Evolutionary conservation across 2,329 filamentous ascomycete genomes (phyloP).

Genomic region (Simplicillium sp.): DNA sequence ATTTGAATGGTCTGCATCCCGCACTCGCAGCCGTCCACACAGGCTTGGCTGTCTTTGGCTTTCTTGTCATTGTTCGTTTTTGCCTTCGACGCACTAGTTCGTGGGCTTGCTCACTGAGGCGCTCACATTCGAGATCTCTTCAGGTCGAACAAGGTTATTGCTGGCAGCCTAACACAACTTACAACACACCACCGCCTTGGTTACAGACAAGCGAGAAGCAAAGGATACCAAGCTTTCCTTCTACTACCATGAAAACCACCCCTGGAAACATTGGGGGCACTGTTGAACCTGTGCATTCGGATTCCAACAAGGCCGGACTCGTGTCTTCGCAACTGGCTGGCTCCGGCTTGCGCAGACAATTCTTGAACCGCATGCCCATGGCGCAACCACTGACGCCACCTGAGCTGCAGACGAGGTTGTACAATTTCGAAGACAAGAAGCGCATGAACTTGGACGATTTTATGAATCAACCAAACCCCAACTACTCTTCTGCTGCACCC

Average conservation of each 20-base stretch:
- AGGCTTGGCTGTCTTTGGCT: slow-evolving; percentile 4
- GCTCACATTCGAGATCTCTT: too few species aligned
- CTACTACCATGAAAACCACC: too few species aligned
- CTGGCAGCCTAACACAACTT: slow-evolving; percentile 15
- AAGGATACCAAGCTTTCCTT: too few species aligned
- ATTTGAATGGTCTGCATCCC: slow-evolving; percentile 5
- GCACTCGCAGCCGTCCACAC: slow-evolving; percentile 3
- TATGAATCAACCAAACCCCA: slow-evolving; percentile 40
- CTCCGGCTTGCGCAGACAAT: slow-evolving; percentile 8
- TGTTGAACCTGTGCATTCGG: too few species aligned
- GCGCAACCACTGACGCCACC: slow-evolving; percentile 41
- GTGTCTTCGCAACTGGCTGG: too few species aligned
- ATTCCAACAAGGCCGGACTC: too few species aligned
- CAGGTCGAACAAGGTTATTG: too few species aligned
- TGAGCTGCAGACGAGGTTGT: slow-evolving; percentile 29
- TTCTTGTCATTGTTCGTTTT: slow-evolving; percentile 4
- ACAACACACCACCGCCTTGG: too few species aligned
- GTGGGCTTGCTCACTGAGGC: neutral
- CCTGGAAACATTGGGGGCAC: too few species aligned
- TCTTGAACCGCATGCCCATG: slow-evolving; percentile 29
- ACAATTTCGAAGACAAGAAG: slow-evolving; percentile 31
- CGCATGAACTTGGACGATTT: slow-evolving; percentile 25
- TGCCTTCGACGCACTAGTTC: neutral
- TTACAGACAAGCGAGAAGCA: too few species aligned
- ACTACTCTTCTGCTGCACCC: slow-evolving; percentile 28